Percentiles rank a stretch among this genome's conserved stretches.
Conservation (phyloP, 805 yeast species). For the Metschnikowia proteae region DNA sequence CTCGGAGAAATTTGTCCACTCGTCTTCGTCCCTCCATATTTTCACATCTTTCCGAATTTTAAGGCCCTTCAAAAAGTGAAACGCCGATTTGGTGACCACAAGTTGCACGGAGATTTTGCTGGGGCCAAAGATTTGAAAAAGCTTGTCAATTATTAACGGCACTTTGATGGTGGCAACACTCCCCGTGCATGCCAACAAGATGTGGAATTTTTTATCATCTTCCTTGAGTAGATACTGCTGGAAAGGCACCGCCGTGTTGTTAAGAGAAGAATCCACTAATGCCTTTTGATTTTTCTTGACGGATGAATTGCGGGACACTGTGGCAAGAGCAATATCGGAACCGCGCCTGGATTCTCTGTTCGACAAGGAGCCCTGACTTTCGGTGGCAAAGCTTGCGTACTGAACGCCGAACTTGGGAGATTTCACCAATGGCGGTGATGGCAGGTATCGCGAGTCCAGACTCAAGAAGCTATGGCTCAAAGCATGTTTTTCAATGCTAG, state of each 20-base stretch:
- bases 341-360: slow-evolving; percentile 15
- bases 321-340: slow-evolving; percentile 13
- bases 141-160: slow-evolving; percentile 81
- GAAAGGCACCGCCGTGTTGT: slow-evolving; percentile 67
- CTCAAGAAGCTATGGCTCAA: background rate
- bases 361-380: background rate
- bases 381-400: background rate
- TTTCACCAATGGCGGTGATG: slow-evolving; percentile 11
- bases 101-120: slow-evolving; percentile 73
- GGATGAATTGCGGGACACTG: slow-evolving; percentile 5
- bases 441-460: slow-evolving; percentile 9
- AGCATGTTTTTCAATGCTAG: slow-evolving; percentile 2
- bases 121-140: slow-evolving; percentile 73
- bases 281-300: slow-evolving; percentile 45
- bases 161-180: slow-evolving; percentile 95
- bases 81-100: slow-evolving; percentile 81
- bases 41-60: slow-evolving; percentile 64
- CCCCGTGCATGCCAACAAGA: slow-evolving; percentile 90
- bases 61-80: slow-evolving; percentile 59
- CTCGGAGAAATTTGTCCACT: slow-evolving; percentile 60
- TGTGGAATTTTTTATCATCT: slow-evolving; percentile 84
- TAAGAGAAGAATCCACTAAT: slow-evolving; percentile 49
- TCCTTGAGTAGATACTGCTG: slow-evolving; percentile 61
- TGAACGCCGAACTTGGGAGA: slow-evolving; percentile 2
- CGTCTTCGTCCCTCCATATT: slow-evolving; percentile 92